A percentile compares a stretch with the other conserved stretches of the same genome.
phyloP scores from a whole-genome alignment of 129 eudicot species.

The Apium graveolens region DNA sequence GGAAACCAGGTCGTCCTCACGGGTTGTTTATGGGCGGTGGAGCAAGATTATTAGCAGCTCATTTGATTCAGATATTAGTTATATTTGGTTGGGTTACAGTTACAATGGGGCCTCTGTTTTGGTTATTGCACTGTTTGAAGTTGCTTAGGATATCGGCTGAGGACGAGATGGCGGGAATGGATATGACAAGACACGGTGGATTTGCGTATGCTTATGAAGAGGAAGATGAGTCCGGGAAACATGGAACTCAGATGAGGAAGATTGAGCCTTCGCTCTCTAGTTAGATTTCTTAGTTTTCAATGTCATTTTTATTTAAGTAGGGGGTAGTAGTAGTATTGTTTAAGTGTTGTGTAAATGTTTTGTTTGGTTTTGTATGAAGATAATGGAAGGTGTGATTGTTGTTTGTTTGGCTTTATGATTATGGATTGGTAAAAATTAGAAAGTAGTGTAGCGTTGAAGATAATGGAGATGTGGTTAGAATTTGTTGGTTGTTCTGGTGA shows the following conservation, averaged over 20 bases:
- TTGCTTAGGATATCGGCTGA: slow-evolving; percentile 44
- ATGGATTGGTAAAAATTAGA: neutral
- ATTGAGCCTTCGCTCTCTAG: slow-evolving; percentile 17
- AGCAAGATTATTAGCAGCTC: slow-evolving; percentile 38
- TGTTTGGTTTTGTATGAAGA: neutral
- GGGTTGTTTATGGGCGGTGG: slow-evolving; percentile 61
- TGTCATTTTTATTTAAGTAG: neutral
- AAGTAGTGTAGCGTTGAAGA: neutral
- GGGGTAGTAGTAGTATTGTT: neutral
- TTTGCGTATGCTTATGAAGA: slow-evolving; percentile 54
- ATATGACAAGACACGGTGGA: slow-evolving; percentile 63
- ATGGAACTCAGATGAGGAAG: slow-evolving; percentile 29
- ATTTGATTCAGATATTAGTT: slow-evolving; percentile 37
- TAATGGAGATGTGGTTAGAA: neutral
- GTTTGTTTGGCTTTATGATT: neutral
- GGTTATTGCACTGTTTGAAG: slow-evolving; percentile 23
- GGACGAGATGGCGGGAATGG: slow-evolving; percentile 61
- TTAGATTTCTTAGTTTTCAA: neutral
- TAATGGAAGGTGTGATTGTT: neutral
- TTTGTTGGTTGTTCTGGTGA: neutral
- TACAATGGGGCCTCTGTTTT: slow-evolving; percentile 50
- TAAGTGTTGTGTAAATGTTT: neutral
- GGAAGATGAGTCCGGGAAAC: slow-evolving; percentile 26
- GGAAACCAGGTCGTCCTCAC: slow-evolving; percentile 34
- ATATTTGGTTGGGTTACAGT: slow-evolving; percentile 46